Evolutionary conservation across 345 rosid species (phyloP).

Genomic region (Diplotaxis tenuifolia): DNA sequence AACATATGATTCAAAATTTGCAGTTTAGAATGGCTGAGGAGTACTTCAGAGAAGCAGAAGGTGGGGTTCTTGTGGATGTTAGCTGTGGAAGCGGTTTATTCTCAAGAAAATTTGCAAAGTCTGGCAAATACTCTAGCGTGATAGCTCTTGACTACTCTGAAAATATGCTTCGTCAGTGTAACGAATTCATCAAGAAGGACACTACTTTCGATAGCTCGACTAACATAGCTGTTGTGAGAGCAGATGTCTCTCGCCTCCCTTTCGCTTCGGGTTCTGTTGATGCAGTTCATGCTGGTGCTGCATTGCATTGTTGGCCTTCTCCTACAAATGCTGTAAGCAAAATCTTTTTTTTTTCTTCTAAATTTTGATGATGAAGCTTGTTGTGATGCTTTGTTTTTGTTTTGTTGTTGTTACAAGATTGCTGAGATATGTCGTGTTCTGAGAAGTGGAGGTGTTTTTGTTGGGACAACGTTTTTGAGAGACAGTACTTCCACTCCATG

Average conservation of each 20-base stretch:
- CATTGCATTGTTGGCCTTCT: slow-evolving; percentile 95
- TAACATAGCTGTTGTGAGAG: slow-evolving; percentile 86
- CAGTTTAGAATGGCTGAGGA: slow-evolving; percentile 97
- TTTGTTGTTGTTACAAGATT: too few species aligned
- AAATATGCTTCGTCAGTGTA: slow-evolving; percentile 93
- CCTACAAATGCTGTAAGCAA: slow-evolving; percentile 76
- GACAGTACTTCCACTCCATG: slow-evolving; percentile 58
- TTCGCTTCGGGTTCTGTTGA: slow-evolving; percentile 78
- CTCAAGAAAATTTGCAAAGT: slow-evolving; percentile 80
- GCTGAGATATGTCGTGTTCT: too few species aligned
- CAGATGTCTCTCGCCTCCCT: slow-evolving; percentile 88
- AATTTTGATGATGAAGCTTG: too few species aligned
- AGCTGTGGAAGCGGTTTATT: slow-evolving; percentile 97
- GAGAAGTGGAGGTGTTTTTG: too few species aligned
- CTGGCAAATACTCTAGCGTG: slow-evolving; percentile 69
- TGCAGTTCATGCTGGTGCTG: slow-evolving; percentile 96
- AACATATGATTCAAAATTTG: slow-evolving; percentile 22
- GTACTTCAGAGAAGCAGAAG: slow-evolving; percentile 71
- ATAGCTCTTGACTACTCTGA: slow-evolving; percentile 94
- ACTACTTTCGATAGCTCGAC: slow-evolving; percentile 46
- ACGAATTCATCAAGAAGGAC: slow-evolving; percentile 74
- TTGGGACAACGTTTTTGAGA: slow-evolving; percentile 81
- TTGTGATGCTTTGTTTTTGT: too few species aligned
- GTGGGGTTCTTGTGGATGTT: slow-evolving; percentile 85
- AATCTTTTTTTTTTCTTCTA: too few species aligned